Evolutionary conservation across 2,329 filamentous ascomycete genomes (phyloP), one percentile per base, ranked within the genome.

Genomic region (Geoglossum cookeanum): DNA sequence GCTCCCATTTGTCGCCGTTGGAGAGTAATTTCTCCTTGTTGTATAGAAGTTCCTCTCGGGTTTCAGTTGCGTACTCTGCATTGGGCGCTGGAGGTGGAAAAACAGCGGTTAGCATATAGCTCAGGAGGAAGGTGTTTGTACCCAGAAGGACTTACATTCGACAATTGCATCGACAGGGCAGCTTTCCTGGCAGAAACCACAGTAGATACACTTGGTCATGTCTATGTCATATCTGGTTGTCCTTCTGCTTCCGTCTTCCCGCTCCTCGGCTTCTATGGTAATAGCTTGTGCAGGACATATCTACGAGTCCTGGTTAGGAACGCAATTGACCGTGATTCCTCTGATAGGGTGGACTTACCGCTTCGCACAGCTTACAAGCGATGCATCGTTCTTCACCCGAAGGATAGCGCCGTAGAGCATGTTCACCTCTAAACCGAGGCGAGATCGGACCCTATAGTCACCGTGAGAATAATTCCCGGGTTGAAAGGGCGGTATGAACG

Each of bases 191-290:
- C 92, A 97, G 76, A 94, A 94, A 55, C 92, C 92, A 71, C 92
- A 97, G 81, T 97, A 98, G 73, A 98, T 98, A 76, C 92, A 98
- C 79, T 98, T 98, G 68, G 92, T 97, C 92, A 98, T 98, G 74
- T 98, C 92, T 69, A 98, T 96, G 71, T 98, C 92, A 75, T 98
- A 98, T 69, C 91, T 83, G 59, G 91, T 96, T 55, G 92, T 98
- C 69, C 92, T 83, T 72, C 92, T 83, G 68, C 87, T 94, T 62
- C 92, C 92, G 67, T 98, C 92, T 68, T 87, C 87, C 69, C 92
- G 89, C 78, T 98, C 92, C 72, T 98, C 92, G 58, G 92, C 92
- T 75, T 98, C 92, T 66, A 98, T 98, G 56, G 92, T 98, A 72
- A 98, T 98, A 67, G 92, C 92, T 74, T 95, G 87, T 58, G 92